phyloP scores from a whole-genome alignment of 2,329 filamentous ascomycete species.

The Knufia petricola region DNA sequence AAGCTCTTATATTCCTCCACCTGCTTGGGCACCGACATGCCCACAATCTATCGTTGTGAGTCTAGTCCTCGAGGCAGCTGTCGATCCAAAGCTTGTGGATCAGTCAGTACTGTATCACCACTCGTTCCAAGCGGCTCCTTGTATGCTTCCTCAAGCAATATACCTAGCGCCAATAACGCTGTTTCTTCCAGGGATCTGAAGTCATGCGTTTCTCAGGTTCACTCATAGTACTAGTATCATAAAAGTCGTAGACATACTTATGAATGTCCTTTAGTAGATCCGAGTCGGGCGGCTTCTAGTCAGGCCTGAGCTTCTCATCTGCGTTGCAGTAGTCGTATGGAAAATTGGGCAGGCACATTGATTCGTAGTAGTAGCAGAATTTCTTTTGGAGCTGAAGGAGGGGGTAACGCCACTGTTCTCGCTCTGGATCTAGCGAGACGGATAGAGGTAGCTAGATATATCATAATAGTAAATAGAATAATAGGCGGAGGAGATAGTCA shows the following conservation, averaged over 20 bases:
- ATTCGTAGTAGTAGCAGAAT: conserved; percentile 47
- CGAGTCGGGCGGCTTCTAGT: conserved; percentile 41
- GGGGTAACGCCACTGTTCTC: too few relatives aligned
- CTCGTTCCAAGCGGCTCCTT: conserved; percentile 45
- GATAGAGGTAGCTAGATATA: too few relatives aligned
- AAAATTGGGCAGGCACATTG: conserved; percentile 39
- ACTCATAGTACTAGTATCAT: conserved; percentile 32
- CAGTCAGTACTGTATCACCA: conserved; percentile 49
- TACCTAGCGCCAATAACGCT: conserved; percentile 50
- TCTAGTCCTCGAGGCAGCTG: conserved; percentile 14
- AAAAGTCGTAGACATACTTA: conserved; percentile 48
- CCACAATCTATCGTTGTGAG: too few relatives aligned
- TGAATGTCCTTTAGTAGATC: conserved; percentile 50
- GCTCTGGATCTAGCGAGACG: too few relatives aligned
- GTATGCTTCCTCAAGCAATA: conserved; percentile 50
- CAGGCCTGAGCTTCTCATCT: conserved; percentile 34
- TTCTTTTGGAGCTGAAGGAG: too few relatives aligned
- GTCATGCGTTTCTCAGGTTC: conserved; percentile 29
- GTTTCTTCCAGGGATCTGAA: conserved; percentile 52
- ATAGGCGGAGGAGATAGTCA: too few relatives aligned
- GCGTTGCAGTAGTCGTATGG: conserved; percentile 48
- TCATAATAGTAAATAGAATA: too few relatives aligned
- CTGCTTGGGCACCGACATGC: too few relatives aligned
- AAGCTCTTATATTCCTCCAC: too few relatives aligned
- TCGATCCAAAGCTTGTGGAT: conserved; percentile 30